A percentile compares a stretch with the other conserved stretches of the same genome.
Conservation (phyloP, 1,284 basidiomycete species). For the Boletus subluridellus region DNA sequence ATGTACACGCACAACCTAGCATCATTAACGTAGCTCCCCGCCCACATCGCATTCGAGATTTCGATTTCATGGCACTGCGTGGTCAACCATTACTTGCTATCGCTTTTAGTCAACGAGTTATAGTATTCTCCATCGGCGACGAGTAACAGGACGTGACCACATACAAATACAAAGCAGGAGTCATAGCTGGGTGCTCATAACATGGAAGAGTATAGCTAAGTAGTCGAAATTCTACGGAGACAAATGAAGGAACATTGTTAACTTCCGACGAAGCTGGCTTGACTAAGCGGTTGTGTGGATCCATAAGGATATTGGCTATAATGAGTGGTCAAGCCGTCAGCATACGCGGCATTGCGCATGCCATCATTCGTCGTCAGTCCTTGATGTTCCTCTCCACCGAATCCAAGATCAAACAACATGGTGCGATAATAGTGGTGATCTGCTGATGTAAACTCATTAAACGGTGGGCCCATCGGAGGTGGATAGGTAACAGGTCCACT, state of each 20-base stretch:
- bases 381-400: constrained; percentile 44
- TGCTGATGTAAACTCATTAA: constrained; percentile 38
- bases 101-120: constrained; percentile 56
- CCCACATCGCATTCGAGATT: constrained; percentile 65
- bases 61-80: constrained; percentile 63
- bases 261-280: constrained; percentile 26
- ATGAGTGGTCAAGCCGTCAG: constrained; percentile 27
- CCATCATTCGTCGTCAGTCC: constrained; percentile 21
- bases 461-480: constrained; percentile 13
- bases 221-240: constrained; percentile 7
- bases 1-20: constrained; percentile 60
- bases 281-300: constrained; percentile 24
- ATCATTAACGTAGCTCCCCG: constrained; percentile 53
- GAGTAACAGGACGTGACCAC: constrained; percentile 29
- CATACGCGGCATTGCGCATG: constrained; percentile 26
- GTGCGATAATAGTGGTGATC: constrained; percentile 66
- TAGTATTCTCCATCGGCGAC: constrained; percentile 49
- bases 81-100: constrained; percentile 63
- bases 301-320: constrained; percentile 35
- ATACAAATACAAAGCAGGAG: constrained; percentile 21
- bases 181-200: constrained; percentile 15
- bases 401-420: constrained; percentile 69
- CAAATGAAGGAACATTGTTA: constrained; percentile 3
- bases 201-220: constrained; percentile 1
- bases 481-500: constrained; percentile 18